phyloP scores from a whole-genome alignment of 768 basidiomycete genomes.

The Suillus lakei region DNA sequence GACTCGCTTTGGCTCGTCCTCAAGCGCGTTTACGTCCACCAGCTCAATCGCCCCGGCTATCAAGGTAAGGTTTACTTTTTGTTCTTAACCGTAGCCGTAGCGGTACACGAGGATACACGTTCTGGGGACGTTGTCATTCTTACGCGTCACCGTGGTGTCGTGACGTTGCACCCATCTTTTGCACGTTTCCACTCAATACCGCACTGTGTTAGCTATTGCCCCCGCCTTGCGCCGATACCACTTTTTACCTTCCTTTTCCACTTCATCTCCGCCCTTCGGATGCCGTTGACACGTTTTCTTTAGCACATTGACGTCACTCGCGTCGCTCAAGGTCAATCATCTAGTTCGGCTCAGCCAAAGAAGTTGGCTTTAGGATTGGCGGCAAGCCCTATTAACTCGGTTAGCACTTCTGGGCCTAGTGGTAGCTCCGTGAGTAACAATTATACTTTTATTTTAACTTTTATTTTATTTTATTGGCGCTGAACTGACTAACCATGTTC shows the following conservation, averaged over 20 bases:
- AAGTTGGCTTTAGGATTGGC: too few relatives aligned
- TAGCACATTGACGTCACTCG: conserved; percentile 36
- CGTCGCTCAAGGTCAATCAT: conserved; percentile 17
- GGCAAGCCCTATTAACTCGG: background rate
- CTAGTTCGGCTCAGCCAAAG: conserved; percentile 9
- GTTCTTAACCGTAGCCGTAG: conserved; percentile 7
- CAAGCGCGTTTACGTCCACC: conserved; percentile 26
- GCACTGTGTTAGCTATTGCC: too few relatives aligned
- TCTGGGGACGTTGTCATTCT: too few relatives aligned
- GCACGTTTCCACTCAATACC: background rate
- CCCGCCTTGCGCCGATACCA: background rate
- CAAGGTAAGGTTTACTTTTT: conserved; percentile 27
- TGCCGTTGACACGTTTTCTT: conserved; percentile 18
- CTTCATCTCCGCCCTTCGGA: conserved; percentile 6
- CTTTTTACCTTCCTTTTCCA: too few relatives aligned
- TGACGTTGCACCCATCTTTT: too few relatives aligned
- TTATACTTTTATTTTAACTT: background rate
- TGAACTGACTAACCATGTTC: conserved; percentile 16
- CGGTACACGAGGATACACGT: too few relatives aligned
- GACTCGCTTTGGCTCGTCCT: conserved; percentile 29
- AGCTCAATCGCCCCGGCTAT: conserved; percentile 24
- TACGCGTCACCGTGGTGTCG: too few relatives aligned
- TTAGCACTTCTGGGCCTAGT: conserved; percentile 4
- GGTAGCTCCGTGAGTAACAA: conserved; percentile 25
- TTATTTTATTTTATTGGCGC: background rate